Evolutionary conservation across 768 basidiomycete genomes (phyloP), one percentile per base, ranked within the genome.

Genomic region (Mycena alexandri): DNA sequence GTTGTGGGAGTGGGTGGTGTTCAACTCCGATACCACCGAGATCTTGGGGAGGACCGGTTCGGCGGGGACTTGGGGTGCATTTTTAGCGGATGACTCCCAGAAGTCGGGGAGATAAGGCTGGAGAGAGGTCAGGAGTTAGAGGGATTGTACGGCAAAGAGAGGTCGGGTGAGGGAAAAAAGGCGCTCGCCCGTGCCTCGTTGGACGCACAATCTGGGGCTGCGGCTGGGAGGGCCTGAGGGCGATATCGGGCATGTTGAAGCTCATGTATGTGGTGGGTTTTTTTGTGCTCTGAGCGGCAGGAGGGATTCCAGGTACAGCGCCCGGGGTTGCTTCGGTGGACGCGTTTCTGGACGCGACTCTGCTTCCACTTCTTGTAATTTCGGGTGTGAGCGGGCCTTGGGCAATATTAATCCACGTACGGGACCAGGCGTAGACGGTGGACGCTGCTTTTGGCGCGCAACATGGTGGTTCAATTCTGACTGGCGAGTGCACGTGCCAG

Each of bases 131-230:
- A 38, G 84, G 85, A 1, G 57, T 51, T n/a, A 46, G 65, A 63
- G 63, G 38, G 38, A 38, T 29, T 41, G 54, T 58, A 67, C 44
- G 72, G 69, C 43, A 84, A 74, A 74, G 84, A 86, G 43, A 12
- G 90, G 90, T 90, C 92, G 71, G 51, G 65, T 58, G 59, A 55
- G 46, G 2, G 68, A 25, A 43, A 56, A 61, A 21, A 61, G 44
- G 46, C 62, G 62, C 62, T 46, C 8, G 53, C 29, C 14, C 25
- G 46, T 19, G 43, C 52, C 51, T 54, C 34, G 14, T 33, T 46
- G 29, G 34, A 84, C 90, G 65, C 73, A 94, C 93, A 59, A 91
- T 84, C 78, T 90, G 87, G 33, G 87, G 81, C 22, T 83, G 83
- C 6, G 76, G 70, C 56, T 81, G 80, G 2, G 82, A 80, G 34